Base-by-base conservation (phyloP, 176 grass and related monocot genomes). In the Zoysia japonica region DNA sequence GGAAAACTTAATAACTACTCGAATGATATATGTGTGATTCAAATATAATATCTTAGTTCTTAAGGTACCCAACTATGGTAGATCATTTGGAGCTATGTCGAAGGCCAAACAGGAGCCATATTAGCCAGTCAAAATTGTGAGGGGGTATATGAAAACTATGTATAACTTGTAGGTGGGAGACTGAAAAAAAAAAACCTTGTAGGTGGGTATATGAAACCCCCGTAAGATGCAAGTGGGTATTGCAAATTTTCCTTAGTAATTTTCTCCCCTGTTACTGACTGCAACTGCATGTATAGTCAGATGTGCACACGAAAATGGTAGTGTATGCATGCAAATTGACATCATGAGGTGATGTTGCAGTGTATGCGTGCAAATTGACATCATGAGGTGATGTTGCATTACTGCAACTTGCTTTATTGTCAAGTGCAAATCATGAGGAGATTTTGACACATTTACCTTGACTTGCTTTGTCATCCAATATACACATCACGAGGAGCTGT, bases 251-350 rank as follows among this genome's bases (percentile, higher is more conserved):
- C 28, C 28, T 28, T 14, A 39, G 43, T 59, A 60, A 2, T 47
- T 49, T 80, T 59, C 9, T 60, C 11, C 72, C 3, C 51, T 70
- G 35, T 43, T 13, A 39, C 28, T 28, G 28, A 28, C 28, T 28
- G 28, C 28, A 28, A 28, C 28, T 5, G 2, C 41, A 78, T 1
- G 0, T 56, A 65, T 28, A 55, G 7, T 40, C 68, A 83, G 36
- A 72, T 80, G 37, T 76, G 44, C 65, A 28, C 70, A 75, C 57
- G 72, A 3, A 68, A 66, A 68, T 19, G 11, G 70, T 75, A 15
- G 11, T 16, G 67, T 28, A 7, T 44, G 38, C 56, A 48, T 47
- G 45, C 66, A 48, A 80, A 57, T 47, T 36, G 42, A 68, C 70
- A 75, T 66, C 66, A 3, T 7, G 28, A 28, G 28, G 28, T 28